Percentiles rank a stretch among this genome's conserved stretches.
Conservation (phyloP, 208 protist species). For the Acanthamoeba polyphaga region DNA sequence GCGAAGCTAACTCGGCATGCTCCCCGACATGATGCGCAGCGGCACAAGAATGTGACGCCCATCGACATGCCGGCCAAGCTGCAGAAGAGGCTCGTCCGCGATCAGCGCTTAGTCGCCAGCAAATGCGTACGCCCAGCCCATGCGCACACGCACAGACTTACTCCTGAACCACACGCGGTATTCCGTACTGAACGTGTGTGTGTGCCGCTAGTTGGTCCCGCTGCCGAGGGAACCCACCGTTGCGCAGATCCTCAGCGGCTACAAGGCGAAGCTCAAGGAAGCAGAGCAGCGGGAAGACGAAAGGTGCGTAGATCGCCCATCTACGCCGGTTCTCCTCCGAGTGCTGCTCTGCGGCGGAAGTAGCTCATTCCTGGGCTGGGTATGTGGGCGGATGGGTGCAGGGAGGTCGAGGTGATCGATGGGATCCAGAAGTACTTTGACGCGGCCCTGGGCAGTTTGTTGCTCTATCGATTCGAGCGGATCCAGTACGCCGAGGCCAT, state of each 20-base stretch:
- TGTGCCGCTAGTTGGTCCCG: neutral
- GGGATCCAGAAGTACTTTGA: constrained; percentile 66
- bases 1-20: neutral
- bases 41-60: neutral
- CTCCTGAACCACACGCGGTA: neutral
- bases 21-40: neutral
- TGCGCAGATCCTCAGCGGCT: constrained; percentile 18
- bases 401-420: constrained; percentile 55
- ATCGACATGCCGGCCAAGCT: constrained; percentile 66
- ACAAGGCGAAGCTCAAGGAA: constrained; percentile 42
- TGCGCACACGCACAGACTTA: neutral
- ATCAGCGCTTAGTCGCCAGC: constrained; percentile 21
- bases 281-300: neutral
- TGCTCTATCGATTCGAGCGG: constrained; percentile 76
- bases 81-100: constrained; percentile 56
- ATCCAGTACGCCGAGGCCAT: constrained; percentile 69
- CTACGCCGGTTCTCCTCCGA: neutral
- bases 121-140: constrained; percentile 39
- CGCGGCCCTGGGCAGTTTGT: constrained; percentile 34
- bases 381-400: neutral
- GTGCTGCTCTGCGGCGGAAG: neutral
- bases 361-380: neutral
- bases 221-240: constrained; percentile 41
- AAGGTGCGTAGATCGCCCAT: neutral
- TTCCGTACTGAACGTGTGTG: neutral